phyloP scores from a whole-genome alignment of 2,329 filamentous ascomycete species.

The Colletotrichum tropicale region DNA sequence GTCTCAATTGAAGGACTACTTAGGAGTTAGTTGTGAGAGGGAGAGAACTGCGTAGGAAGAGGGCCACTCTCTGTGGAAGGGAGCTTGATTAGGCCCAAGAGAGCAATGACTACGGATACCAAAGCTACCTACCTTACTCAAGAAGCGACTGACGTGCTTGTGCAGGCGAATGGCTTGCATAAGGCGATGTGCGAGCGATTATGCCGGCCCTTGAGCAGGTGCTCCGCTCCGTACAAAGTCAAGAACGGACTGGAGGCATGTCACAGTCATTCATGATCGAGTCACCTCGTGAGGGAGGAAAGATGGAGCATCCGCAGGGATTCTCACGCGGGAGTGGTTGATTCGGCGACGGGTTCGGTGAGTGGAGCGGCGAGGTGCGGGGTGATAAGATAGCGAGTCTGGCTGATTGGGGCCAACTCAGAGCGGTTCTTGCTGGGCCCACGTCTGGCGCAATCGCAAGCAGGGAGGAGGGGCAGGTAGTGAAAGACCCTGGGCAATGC shows the following conservation, averaged over 20 bases:
- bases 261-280: not conserved
- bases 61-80: not conserved
- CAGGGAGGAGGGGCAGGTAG: not conserved
- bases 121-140: not conserved
- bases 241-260: not conserved
- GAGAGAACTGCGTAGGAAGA: not conserved
- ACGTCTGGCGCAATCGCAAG: not conserved
- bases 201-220: not conserved
- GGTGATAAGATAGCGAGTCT: conserved; percentile 20
- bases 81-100: not conserved
- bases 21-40: not conserved
- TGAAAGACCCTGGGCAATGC: not conserved
- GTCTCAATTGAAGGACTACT: not conserved
- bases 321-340: not conserved
- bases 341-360: conserved; percentile 10
- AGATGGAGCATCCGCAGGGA: not conserved
- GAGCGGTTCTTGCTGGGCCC: not conserved
- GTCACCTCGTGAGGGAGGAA: not conserved
- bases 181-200: not conserved
- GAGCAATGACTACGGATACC: not conserved
- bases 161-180: not conserved
- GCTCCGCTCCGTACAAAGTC: not conserved
- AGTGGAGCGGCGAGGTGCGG: conserved; percentile 9
- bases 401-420: conserved; percentile 20
- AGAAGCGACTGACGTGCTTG: not conserved